phyloP scores from a whole-genome alignment of 345 rosid genomes.

The Cardamine chenopodiifolia region DNA sequence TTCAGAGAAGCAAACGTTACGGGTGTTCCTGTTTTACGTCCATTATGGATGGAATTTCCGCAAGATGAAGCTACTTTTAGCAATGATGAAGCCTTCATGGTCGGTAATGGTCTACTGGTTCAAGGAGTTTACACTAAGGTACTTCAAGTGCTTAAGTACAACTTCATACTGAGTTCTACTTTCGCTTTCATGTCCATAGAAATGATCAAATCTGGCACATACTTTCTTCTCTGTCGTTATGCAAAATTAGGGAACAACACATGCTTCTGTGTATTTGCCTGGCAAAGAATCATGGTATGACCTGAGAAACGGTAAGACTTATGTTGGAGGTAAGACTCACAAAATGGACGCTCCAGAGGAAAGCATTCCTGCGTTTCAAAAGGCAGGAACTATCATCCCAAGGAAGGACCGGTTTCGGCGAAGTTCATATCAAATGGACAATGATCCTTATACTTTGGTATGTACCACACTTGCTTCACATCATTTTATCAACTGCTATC shows the following conservation, averaged over 20 bases:
- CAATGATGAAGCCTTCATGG: conserved; percentile 98
- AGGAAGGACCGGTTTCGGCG: conserved; percentile 89
- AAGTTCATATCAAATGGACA: conserved; percentile 92
- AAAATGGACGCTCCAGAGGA: conserved; percentile 81
- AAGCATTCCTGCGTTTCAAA: conserved; percentile 92
- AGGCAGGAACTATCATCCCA: conserved; percentile 93
- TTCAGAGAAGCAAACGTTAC: conserved; percentile 92
- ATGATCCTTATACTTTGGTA: conserved; percentile 97
- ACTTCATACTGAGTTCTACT: conserved; percentile 16
- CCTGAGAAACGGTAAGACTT: conserved; percentile 70
- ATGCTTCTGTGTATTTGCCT: conserved; percentile 81
- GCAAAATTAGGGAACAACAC: conserved; percentile 61
- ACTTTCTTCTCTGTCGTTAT: neutral
- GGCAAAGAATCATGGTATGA: conserved; percentile 91
- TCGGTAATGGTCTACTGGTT: conserved; percentile 84
- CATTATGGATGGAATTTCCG: conserved; percentile 99
- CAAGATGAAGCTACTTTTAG: conserved; percentile 77
- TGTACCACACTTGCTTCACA: conserved; percentile 22
- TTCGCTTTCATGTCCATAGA: neutral
- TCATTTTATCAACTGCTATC: conserved; percentile 7
- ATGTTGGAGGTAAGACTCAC: conserved; percentile 65
- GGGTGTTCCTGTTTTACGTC: conserved; percentile 86
- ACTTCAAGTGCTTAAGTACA: conserved; percentile 9
- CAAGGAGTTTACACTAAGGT: conserved; percentile 96
- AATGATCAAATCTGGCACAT: conserved; percentile 5